Conservation (phyloP, 2,329 filamentous ascomycete genomes). For the Penicillium sp. region DNA sequence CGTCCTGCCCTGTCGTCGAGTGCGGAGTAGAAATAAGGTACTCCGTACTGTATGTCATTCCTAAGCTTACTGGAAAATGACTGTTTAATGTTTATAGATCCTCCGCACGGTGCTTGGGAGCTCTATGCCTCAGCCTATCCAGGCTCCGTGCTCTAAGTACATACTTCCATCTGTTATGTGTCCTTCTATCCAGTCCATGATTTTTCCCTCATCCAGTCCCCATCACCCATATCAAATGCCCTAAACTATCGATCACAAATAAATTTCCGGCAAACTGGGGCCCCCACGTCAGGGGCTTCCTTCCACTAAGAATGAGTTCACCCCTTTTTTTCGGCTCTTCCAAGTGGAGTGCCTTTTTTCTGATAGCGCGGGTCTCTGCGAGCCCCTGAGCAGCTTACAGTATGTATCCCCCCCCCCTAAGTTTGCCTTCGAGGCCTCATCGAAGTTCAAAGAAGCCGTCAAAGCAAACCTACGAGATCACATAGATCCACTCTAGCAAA, state of each 20-base stretch:
- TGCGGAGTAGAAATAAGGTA: slow-evolving; percentile 7
- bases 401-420: neutral
- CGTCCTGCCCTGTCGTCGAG: neutral
- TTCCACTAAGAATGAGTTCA: neutral
- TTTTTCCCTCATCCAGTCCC: neutral
- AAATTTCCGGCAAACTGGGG: slow-evolving; percentile 8
- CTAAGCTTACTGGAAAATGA: neutral
- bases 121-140: neutral
- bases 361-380: slow-evolving; percentile 4
- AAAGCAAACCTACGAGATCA: slow-evolving; percentile 5
- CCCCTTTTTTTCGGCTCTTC: slow-evolving; percentile 7
- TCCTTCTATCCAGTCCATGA: neutral
- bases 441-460: neutral
- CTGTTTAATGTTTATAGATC: neutral
- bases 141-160: neutral
- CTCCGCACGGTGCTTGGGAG: slow-evolving; percentile 1
- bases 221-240: neutral
- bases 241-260: slow-evolving; percentile 1
- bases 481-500: slow-evolving; percentile 2
- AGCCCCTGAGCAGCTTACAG: neutral
- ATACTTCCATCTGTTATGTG: neutral
- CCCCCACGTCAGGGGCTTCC: slow-evolving; percentile 11
- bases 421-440: neutral
- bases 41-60: neutral
- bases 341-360: slow-evolving; percentile 1